Evolutionary conservation across 2,329 filamentous ascomycete genomes (phyloP).

Genomic region (Neopestalotiopsis sp.): DNA sequence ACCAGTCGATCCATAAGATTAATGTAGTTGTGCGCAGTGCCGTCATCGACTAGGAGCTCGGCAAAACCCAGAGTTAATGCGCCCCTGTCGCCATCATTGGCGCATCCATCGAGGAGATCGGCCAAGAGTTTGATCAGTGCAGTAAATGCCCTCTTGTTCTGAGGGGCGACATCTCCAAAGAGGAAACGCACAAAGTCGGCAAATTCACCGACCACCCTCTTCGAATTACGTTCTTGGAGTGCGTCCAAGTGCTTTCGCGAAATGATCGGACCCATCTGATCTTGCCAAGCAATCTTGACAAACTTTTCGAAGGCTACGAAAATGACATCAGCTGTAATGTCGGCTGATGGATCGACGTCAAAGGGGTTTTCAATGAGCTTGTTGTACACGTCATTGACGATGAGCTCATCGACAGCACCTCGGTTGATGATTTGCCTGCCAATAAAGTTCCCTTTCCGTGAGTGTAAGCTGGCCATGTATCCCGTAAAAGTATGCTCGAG

Average conservation of each 20-base stretch:
- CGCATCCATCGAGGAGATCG: slow-evolving; percentile 86
- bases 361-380: slow-evolving; percentile 82
- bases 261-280: slow-evolving; percentile 86
- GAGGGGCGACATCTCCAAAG: slow-evolving; percentile 70
- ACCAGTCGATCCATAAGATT: slow-evolving; percentile 88
- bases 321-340: slow-evolving; percentile 80
- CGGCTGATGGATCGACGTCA: slow-evolving; percentile 75
- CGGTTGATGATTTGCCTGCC: slow-evolving; percentile 77
- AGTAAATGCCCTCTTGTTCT: slow-evolving; percentile 78
- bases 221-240: slow-evolving; percentile 72
- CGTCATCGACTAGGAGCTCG: slow-evolving; percentile 80
- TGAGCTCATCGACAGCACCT: slow-evolving; percentile 72
- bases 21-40: slow-evolving; percentile 81
- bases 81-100: slow-evolving; percentile 88
- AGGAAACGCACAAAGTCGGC: slow-evolving; percentile 70
- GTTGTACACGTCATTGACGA: slow-evolving; percentile 91
- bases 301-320: slow-evolving; percentile 96
- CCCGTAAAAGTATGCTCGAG: slow-evolving; percentile 86
- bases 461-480: slow-evolving; percentile 81
- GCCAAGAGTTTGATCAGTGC: slow-evolving; percentile 84
- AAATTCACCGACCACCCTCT: slow-evolving; percentile 74
- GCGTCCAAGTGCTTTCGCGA: slow-evolving; percentile 72
- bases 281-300: slow-evolving; percentile 83
- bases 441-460: slow-evolving; percentile 85
- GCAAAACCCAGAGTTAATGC: slow-evolving; percentile 88